Evolutionary conservation across 2,329 filamentous ascomycete species (phyloP).

Genomic region (Bipolaris gigantea): DNA sequence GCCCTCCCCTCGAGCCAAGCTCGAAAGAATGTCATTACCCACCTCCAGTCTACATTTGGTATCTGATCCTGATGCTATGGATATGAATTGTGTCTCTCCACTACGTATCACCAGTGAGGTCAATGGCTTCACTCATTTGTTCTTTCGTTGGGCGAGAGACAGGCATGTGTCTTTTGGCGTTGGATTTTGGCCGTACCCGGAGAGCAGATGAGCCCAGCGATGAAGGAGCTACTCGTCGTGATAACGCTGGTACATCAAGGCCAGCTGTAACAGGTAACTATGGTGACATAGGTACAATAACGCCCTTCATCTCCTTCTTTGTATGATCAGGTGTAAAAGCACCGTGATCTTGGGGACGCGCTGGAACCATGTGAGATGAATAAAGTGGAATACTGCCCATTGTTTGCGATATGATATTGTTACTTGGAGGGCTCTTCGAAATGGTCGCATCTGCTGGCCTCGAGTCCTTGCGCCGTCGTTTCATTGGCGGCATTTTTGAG

Average conservation of each 20-base stretch:
- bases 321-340: conserved; percentile 1
- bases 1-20: no score
- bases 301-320: conserved; percentile 4
- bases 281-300: conserved; percentile 1
- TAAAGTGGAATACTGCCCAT: neutral
- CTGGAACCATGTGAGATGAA: neutral
- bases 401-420: neutral
- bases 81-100: conserved; percentile 16
- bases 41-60: neutral
- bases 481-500: conserved; percentile 5
- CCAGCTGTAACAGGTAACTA: neutral
- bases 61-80: no score
- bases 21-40: neutral
- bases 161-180: neutral
- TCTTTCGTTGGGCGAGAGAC: neutral
- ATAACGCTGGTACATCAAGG: neutral
- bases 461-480: conserved; percentile 22
- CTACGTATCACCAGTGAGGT: conserved; percentile 19
- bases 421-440: neutral
- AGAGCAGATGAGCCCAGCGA: neutral
- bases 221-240: neutral
- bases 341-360: neutral
- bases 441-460: neutral
- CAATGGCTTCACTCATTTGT: conserved; percentile 12
- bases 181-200: neutral